Conservation (phyloP, 495 filamentous ascomycete species). For the Penicillium egyptiacum region DNA sequence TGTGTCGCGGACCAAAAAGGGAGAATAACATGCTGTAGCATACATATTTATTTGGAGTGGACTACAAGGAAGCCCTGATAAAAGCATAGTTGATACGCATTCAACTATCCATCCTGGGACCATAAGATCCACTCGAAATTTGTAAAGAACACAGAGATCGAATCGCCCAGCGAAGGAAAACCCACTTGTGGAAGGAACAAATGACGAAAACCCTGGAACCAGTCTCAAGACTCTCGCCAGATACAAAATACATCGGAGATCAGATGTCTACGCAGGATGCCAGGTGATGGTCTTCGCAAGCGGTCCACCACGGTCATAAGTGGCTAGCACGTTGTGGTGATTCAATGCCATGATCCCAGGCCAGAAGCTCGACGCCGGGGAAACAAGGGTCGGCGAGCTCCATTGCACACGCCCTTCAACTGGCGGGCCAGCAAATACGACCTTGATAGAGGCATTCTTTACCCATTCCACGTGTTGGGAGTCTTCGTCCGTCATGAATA, state of each 20-base stretch:
- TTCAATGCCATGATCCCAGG: slow-evolving; percentile 45
- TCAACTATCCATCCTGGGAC: background rate
- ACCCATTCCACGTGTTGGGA: slow-evolving; percentile 36
- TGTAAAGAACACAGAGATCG: background rate
- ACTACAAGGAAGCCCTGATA: background rate
- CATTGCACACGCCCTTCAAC: slow-evolving; percentile 39
- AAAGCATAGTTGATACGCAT: background rate
- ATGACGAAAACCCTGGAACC: background rate
- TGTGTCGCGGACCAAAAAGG: background rate
- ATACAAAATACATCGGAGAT: background rate
- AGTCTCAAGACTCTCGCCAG: background rate
- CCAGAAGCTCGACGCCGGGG: slow-evolving; percentile 41
- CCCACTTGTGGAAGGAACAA: background rate
- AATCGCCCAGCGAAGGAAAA: background rate
- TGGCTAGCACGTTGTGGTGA: slow-evolving; percentile 37
- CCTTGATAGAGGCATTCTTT: slow-evolving; percentile 43
- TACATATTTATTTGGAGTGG: background rate
- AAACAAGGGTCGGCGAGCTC: slow-evolving; percentile 30
- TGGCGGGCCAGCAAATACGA: slow-evolving; percentile 38
- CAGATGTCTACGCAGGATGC: slow-evolving; percentile 14
- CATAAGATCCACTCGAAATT: background rate
- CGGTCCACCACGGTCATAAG: slow-evolving; percentile 45
- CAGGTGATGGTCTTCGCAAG: slow-evolving; percentile 37
- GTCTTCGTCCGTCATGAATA: slow-evolving; percentile 66
- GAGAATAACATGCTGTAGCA: too few relatives aligned